These are phyloP conservation scores for Apostasia ramifera DNA, from an alignment of 106 monocot species.

Conservation along the genomic window DNA sequence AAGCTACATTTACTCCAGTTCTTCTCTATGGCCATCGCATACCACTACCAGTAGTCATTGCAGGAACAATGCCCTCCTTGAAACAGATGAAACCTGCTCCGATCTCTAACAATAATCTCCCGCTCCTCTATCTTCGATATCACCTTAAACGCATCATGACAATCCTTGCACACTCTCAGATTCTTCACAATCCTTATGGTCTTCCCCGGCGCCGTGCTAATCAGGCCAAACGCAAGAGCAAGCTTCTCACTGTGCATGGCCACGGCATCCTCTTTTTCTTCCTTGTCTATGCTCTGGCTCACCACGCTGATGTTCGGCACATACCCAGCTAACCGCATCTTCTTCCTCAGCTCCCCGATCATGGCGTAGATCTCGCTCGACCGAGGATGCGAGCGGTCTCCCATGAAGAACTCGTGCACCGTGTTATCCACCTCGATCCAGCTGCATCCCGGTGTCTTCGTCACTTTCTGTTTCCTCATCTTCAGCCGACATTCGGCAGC, in stretches of 20 bases:
- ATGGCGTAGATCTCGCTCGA: slow-evolving; percentile 17
- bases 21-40: too few species aligned
- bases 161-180: slow-evolving; percentile 24
- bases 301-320: slow-evolving; percentile 16
- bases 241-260: slow-evolving; percentile 29
- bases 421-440: slow-evolving; percentile 26
- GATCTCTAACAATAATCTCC: slow-evolving; percentile 20
- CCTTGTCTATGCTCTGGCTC: slow-evolving; percentile 18
- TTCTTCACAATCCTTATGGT: slow-evolving; percentile 30
- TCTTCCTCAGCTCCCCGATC: slow-evolving; percentile 7
- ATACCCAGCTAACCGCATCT: slow-evolving; percentile 25
- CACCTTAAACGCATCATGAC: slow-evolving; percentile 28
- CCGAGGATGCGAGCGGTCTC: slow-evolving; percentile 19
- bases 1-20: too few species aligned
- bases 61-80: slow-evolving; percentile 24
- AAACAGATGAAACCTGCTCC: slow-evolving; percentile 32
- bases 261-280: slow-evolving; percentile 23
- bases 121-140: slow-evolving; percentile 13
- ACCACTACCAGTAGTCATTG: slow-evolving; percentile 22
- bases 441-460: slow-evolving; percentile 32
- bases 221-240: slow-evolving; percentile 23
- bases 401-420: slow-evolving; percentile 30
- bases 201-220: slow-evolving; percentile 14
- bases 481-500: slow-evolving; percentile 13
- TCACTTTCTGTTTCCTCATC: slow-evolving; percentile 23